Base-by-base conservation (phyloP, 768 basidiomycete species). In the Rhizopogon rudus region DNA sequence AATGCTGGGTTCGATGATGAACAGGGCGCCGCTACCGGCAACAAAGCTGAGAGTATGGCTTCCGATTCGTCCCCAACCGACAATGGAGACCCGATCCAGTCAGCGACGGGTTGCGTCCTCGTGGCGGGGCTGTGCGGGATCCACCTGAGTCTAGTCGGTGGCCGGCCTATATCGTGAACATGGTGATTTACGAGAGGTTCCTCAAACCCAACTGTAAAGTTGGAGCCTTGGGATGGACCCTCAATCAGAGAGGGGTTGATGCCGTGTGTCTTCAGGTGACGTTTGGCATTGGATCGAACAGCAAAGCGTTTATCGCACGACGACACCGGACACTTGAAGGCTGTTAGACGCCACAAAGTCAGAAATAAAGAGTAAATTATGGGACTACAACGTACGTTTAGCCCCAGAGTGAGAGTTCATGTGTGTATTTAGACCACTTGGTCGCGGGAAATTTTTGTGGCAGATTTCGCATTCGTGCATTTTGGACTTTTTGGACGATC, bases 281-380 rank as follows among this genome's bases (percentile, higher is more conserved):
- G 80, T 67, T 84, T 88, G 14, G 88, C 88, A 61, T 92, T 92
- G 7, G 89, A 91, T 12, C 87, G 82, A 16, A 91, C 88, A 17
- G 86, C 82, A 62, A 91, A 92, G 3, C 75, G 78, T 64, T 86
- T 85, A 31, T 73, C 69, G 65, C 90, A 92, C 35, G 77, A 75
- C 13, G 78, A 73, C 48, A 84, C 81, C 0, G 71, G 77, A 63
- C 89, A 92, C 39, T 69, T 69, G 35, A 59, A 67, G 17, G 69
- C 62, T 65, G 31, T 51, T 3, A 5, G 40, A 54, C 60, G 59
- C 52, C 54, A 29, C 48, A 29, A 16, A n/a, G 39, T 20, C 51
- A 20, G 28, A 6, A 43, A 51, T 35, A 33, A 56, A 44, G 22
- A 49, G 45, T 39, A 13, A 14, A 33, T 12, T 29, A 29, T 16